Evolutionary conservation across 805 yeast genomes (phyloP).

Genomic region (Candida morakotiae): DNA sequence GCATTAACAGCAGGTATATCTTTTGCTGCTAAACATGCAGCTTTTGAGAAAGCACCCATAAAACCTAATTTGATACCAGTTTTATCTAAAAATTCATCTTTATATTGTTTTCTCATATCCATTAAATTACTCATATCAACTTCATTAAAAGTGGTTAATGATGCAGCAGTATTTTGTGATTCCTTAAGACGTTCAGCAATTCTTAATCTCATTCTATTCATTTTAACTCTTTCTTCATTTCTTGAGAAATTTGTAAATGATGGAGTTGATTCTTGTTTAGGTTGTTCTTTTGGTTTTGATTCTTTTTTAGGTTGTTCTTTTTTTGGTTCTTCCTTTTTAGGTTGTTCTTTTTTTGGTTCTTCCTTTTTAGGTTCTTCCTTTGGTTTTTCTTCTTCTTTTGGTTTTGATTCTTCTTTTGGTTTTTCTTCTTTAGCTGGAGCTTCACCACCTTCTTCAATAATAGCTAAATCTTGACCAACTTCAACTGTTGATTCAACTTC

Average conservation of each 20-base stretch:
- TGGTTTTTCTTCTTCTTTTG: conserved; percentile 20
- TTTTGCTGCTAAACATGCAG: conserved; percentile 86
- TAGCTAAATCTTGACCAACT: conserved; percentile 89
- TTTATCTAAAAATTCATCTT: conserved; percentile 92
- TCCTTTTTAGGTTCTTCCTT: conserved; percentile 14
- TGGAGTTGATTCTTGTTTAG: conserved; percentile 24
- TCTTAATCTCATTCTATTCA: conserved; percentile 99
- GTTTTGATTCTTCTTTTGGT: conserved; percentile 18
- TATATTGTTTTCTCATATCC: conserved; percentile 93
- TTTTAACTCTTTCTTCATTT: conserved; percentile 86
- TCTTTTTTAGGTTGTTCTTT: conserved; percentile 27
- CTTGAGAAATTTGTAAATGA: conserved; percentile 60
- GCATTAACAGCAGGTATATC: conserved; percentile 95
- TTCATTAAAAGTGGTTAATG: conserved; percentile 96
- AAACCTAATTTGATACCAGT: conserved; percentile 95
- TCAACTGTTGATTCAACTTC: conserved; percentile 87
- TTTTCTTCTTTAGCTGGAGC: conserved; percentile 48
- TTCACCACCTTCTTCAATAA: conserved; percentile 77
- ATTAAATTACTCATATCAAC: conserved; percentile 91
- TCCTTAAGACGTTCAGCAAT: conserved; percentile 99
- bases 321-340: conserved; percentile 20
- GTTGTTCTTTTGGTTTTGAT: conserved; percentile 20
- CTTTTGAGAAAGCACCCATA: conserved; percentile 98
- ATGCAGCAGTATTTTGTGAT: conserved; percentile 98
- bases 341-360: conserved; percentile 46